phyloP scores from a whole-genome alignment of 306 rosid genomes.

The Hippophae tibetana region DNA sequence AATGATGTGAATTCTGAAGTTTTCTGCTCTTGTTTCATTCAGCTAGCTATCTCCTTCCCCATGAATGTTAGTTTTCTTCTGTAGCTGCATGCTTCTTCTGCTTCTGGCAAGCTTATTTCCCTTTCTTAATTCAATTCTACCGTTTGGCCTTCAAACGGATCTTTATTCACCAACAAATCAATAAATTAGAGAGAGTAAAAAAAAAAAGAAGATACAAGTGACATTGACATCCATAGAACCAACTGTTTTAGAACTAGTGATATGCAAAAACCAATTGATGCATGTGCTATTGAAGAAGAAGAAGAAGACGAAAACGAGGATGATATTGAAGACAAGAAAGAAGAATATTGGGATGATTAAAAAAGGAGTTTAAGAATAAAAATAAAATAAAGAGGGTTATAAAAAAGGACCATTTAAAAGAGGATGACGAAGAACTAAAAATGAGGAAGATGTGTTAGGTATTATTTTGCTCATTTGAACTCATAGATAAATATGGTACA shows the following conservation, averaged over 20 bases:
- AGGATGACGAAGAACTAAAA: slow-evolving; percentile 3
- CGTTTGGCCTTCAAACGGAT: slow-evolving; percentile 18
- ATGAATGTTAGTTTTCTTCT: not conserved
- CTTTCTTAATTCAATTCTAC: slow-evolving; percentile 18
- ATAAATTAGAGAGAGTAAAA: slow-evolving; percentile 17
- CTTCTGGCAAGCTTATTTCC: slow-evolving; percentile 10
- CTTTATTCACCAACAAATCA: slow-evolving; percentile 32
- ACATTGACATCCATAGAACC: not conserved
- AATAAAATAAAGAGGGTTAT: not conserved
- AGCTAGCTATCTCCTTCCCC: not conserved
- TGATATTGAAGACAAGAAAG: not conserved
- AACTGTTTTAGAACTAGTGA: slow-evolving; percentile 1
- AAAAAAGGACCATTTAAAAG: not conserved
- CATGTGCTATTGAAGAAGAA: not conserved
- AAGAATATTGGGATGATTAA: not conserved
- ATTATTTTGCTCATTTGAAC: slow-evolving; percentile 6
- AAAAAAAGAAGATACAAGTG: not conserved
- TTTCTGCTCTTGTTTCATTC: not conserved
- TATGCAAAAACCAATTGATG: not conserved
- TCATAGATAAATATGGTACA: slow-evolving; percentile 22
- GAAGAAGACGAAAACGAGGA: not conserved
- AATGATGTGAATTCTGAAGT: not conserved
- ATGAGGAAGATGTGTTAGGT: slow-evolving; percentile 1
- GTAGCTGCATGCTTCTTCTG: not conserved
- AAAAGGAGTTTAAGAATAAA: not conserved